Percentiles rank a stretch among this genome's conserved stretches.
phyloP scores from a whole-genome alignment of 805 yeast genomes.

The Cyberlindnera nakhonratchasimensis region DNA sequence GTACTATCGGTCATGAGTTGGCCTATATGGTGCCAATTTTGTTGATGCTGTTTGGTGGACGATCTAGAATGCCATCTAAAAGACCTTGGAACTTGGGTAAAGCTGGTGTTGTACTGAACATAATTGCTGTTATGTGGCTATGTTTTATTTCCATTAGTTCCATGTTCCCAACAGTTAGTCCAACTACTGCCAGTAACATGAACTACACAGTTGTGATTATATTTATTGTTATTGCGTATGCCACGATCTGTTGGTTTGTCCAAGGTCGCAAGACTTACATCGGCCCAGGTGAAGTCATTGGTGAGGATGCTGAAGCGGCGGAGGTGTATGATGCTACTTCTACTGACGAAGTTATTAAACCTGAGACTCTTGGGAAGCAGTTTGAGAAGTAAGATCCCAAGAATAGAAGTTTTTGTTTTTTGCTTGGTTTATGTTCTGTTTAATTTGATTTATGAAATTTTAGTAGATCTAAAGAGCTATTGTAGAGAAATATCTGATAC shows the following conservation, averaged over 20 bases:
- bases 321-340: conserved; percentile 14
- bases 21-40: conserved; percentile 33
- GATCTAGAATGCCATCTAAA: conserved; percentile 20
- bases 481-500: neutral
- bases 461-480: neutral
- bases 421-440: neutral
- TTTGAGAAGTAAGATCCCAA: neutral
- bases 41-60: conserved; percentile 26
- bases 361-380: neutral
- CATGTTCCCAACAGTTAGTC: conserved; percentile 27
- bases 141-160: conserved; percentile 24
- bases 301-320: conserved; percentile 6
- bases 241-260: conserved; percentile 25
- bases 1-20: conserved; percentile 32
- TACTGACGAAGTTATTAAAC: conserved; percentile 1
- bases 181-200: conserved; percentile 28
- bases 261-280: conserved; percentile 28
- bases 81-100: conserved; percentile 28
- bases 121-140: conserved; percentile 23
- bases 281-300: conserved; percentile 27
- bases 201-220: conserved; percentile 29
- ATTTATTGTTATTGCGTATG: conserved; percentile 24
- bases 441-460: neutral
- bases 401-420: neutral
- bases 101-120: conserved; percentile 21